Evolutionary conservation across 805 yeast genomes (phyloP).

Genomic region (Candida tallmaniae): DNA sequence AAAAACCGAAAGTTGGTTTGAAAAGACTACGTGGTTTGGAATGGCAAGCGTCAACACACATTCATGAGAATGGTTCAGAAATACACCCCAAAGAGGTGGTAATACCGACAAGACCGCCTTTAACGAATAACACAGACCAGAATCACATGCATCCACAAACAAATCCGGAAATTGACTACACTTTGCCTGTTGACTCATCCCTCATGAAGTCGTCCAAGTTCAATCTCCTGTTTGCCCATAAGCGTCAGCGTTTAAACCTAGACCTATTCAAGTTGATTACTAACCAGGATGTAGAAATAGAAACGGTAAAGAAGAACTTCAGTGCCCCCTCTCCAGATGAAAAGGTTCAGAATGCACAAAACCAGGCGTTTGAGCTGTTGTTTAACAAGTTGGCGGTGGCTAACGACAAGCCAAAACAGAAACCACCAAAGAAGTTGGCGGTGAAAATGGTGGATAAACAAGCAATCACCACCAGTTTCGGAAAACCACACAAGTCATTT

Average conservation of each 20-base stretch:
- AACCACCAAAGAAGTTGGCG: conserved; percentile 26
- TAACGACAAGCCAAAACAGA: conserved; percentile 3
- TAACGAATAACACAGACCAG: no score
- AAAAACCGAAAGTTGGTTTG: no score
- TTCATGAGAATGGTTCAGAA: no score
- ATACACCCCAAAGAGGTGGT: no score
- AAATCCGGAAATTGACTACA: no score
- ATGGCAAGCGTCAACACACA: no score
- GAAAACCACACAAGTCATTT: conserved; percentile 59
- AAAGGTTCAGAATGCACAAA: conserved; percentile 55
- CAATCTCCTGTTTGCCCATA: conserved; percentile 8
- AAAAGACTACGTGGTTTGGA: no score
- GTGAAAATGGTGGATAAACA: conserved; percentile 29
- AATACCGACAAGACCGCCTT: no score
- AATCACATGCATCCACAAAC: no score
- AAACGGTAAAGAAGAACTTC: conserved; percentile 51
- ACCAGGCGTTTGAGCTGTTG: conserved; percentile 32
- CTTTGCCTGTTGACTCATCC: no score
- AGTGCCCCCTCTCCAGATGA: conserved; percentile 82
- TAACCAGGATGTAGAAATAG: conserved; percentile 34
- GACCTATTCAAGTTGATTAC: conserved; percentile 33
- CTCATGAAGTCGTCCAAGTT: no score
- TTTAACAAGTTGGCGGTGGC: conserved; percentile 25
- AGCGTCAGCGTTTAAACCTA: conserved; percentile 18
- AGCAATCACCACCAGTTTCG: conserved; percentile 27